phyloP scores from a whole-genome alignment of 345 rosid genomes.

The Salix exigua region DNA sequence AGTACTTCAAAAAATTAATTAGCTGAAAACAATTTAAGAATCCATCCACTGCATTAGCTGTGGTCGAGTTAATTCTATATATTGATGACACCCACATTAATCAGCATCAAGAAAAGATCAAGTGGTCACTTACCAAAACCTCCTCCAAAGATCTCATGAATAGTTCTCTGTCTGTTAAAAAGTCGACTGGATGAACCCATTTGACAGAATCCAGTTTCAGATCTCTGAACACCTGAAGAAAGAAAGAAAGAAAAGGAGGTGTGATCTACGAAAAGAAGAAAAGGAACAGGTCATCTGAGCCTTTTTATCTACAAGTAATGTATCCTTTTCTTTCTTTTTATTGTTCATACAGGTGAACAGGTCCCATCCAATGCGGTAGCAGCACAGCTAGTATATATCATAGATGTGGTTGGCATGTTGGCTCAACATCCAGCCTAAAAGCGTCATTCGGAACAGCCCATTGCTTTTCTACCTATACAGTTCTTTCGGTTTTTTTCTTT shows the following conservation, averaged over 20 bases:
- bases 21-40: background rate
- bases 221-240: constrained; percentile 35
- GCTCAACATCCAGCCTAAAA: constrained; percentile 59
- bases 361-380: background rate
- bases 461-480: constrained; percentile 8
- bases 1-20: background rate
- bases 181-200: constrained; percentile 63
- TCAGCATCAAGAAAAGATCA: background rate
- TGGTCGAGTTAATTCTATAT: background rate
- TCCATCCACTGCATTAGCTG: background rate
- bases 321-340: background rate
- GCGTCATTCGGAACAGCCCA: constrained; percentile 30
- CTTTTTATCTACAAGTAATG: constrained; percentile 3
- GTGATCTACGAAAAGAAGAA: constrained; percentile 15
- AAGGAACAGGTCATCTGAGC: background rate
- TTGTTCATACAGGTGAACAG: background rate
- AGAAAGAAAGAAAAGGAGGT: background rate
- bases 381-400: background rate
- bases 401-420: background rate
- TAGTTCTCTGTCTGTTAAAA: constrained; percentile 59
- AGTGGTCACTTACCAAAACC: constrained; percentile 51
- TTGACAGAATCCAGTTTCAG: constrained; percentile 30
- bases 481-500: background rate
- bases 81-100: background rate
- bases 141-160: constrained; percentile 84